Conservation (phyloP, 352 stramenopile species). For the Phytophthora rubi region DNA sequence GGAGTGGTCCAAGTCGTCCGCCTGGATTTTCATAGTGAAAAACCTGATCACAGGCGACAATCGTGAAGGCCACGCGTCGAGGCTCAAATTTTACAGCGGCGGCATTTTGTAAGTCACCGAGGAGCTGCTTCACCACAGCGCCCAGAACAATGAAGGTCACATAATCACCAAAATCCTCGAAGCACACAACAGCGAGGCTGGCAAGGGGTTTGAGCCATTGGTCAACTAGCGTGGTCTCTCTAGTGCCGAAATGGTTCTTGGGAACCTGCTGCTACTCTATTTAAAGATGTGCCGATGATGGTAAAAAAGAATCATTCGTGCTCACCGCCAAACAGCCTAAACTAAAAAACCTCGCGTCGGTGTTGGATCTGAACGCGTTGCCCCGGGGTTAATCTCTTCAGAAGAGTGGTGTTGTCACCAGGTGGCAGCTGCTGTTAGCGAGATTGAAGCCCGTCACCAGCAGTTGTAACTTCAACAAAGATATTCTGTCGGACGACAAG, state of each 20-base stretch:
- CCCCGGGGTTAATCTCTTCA: background rate
- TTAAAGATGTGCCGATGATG: background rate
- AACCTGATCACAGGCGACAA: background rate
- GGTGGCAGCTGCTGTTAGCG: slow-evolving; percentile 5
- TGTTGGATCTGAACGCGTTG: background rate
- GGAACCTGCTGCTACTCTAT: background rate
- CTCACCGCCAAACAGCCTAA: background rate
- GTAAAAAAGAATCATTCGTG: background rate
- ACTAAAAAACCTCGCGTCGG: background rate
- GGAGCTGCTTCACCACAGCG: background rate
- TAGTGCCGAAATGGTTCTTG: background rate
- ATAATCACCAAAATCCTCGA: background rate
- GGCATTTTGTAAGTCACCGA: background rate
- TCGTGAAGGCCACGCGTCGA: background rate
- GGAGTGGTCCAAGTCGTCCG: background rate
- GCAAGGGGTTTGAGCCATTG: background rate
- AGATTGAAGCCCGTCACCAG: slow-evolving; percentile 3
- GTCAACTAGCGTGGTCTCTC: background rate
- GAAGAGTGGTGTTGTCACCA: background rate
- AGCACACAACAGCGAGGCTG: background rate
- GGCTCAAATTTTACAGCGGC: background rate
- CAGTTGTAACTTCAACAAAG: slow-evolving; percentile 5
- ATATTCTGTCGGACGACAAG: no score
- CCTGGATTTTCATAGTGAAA: background rate
- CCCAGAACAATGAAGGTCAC: background rate